Evolutionary conservation across 371 early-diverging fungal genomes (phyloP).

Genomic region (Lichtheimia corymbifera): DNA sequence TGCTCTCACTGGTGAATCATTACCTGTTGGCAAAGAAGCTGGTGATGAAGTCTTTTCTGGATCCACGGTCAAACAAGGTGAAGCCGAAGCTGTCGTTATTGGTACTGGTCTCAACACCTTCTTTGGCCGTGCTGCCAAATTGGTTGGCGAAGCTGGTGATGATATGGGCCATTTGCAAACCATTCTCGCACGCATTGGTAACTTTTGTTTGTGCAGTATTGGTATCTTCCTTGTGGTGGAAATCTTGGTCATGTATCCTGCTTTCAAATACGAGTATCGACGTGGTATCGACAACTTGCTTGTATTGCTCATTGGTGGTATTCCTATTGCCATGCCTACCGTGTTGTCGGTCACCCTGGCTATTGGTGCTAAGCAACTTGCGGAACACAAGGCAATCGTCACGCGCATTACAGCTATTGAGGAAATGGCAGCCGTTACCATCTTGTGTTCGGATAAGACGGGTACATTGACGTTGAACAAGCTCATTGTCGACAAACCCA

Average conservation of each 20-base stretch:
- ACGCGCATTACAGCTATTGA: slow-evolving; percentile 88
- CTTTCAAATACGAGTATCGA: slow-evolving; percentile 72
- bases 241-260: slow-evolving; percentile 81
- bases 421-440: slow-evolving; percentile 90
- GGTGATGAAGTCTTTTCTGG: slow-evolving; percentile 77
- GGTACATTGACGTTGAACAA: slow-evolving; percentile 96
- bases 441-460: slow-evolving; percentile 97
- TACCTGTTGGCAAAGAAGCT: slow-evolving; percentile 72
- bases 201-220: slow-evolving; percentile 77
- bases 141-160: slow-evolving; percentile 77
- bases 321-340: slow-evolving; percentile 83
- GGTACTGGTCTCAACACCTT: slow-evolving; percentile 87
- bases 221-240: slow-evolving; percentile 75
- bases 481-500: slow-evolving; percentile 73
- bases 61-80: slow-evolving; percentile 92
- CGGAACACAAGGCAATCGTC: slow-evolving; percentile 92
- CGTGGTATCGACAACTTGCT: slow-evolving; percentile 75
- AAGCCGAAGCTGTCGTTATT: slow-evolving; percentile 86
- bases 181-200: slow-evolving; percentile 90
- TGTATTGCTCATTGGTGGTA: slow-evolving; percentile 81
- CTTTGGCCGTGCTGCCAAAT: slow-evolving; percentile 88
- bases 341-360: slow-evolving; percentile 93
- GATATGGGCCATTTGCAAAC: slow-evolving; percentile 91
- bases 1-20: slow-evolving; percentile 85
- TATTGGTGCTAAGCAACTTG: slow-evolving; percentile 92